Conservation (phyloP, 768 basidiomycete genomes). For the Paxillus ammoniavirescens region DNA sequence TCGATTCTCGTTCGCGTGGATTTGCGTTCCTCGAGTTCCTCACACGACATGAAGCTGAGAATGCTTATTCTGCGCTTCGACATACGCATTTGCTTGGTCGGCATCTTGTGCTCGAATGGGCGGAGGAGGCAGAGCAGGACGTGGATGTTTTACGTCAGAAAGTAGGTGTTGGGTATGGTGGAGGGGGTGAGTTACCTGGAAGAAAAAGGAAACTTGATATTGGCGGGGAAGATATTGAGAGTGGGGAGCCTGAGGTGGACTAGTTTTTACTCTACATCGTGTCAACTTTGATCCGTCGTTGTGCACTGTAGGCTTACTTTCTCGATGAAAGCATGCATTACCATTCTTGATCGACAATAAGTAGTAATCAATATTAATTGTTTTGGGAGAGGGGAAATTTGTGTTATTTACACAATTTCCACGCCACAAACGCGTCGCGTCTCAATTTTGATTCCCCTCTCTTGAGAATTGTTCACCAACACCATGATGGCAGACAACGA, state of each 20-base stretch:
- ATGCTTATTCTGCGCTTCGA: constrained; percentile 79
- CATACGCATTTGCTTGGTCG: constrained; percentile 96
- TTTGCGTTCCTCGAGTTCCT: constrained; percentile 98
- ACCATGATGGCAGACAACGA: neutral
- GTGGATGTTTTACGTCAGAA: constrained; percentile 75
- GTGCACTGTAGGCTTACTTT: too few species aligned
- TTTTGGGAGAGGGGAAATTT: too few species aligned
- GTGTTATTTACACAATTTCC: neutral
- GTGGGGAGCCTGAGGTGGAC: constrained; percentile 23
- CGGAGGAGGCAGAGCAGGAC: constrained; percentile 78
- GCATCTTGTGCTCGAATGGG: constrained; percentile 95
- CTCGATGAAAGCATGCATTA: too few species aligned
- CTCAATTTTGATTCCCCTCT: too few species aligned
- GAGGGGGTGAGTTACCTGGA: constrained; percentile 68
- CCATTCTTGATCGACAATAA: too few species aligned
- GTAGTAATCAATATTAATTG: too few species aligned
- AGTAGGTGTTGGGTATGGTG: constrained; percentile 75
- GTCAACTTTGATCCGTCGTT: too few species aligned
- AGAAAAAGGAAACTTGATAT: constrained; percentile 69
- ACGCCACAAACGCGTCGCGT: constrained; percentile 3
- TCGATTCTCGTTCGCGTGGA: constrained; percentile 84
- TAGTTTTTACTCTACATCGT: constrained; percentile 1
- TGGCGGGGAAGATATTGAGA: constrained; percentile 38
- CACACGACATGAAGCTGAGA: constrained; percentile 85
- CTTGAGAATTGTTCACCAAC: too few species aligned